Conservation (phyloP, 371 early-diverging fungal genomes). For the Neoconidiobolus thromboides region DNA sequence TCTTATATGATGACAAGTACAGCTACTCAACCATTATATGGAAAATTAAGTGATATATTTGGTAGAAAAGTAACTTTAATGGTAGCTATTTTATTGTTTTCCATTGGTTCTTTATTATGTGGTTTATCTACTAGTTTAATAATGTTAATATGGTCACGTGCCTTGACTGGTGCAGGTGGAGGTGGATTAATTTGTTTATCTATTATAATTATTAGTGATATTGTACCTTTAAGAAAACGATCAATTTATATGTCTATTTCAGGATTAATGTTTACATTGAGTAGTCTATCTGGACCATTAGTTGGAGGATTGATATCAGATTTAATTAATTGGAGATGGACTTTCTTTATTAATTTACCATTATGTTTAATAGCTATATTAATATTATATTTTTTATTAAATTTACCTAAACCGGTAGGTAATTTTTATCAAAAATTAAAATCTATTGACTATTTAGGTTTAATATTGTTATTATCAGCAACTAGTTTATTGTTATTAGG, state of each 20-base stretch:
- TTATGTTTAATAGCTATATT: slow-evolving; percentile 11
- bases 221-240: neutral
- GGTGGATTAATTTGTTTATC: slow-evolving; percentile 27
- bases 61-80: slow-evolving; percentile 37
- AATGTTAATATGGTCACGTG: slow-evolving; percentile 46
- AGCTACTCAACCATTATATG: slow-evolving; percentile 53
- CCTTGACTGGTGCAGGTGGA: slow-evolving; percentile 43
- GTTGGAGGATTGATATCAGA: slow-evolving; percentile 26
- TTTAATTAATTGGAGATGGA: slow-evolving; percentile 22
- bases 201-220: slow-evolving; percentile 23
- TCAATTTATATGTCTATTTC: neutral
- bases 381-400: slow-evolving; percentile 13
- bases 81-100: slow-evolving; percentile 30
- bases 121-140: slow-evolving; percentile 28
- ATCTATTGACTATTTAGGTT: slow-evolving; percentile 15
- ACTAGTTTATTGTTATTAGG: slow-evolving; percentile 21
- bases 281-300: slow-evolving; percentile 22
- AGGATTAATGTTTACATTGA: slow-evolving; percentile 17
- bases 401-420: slow-evolving; percentile 12
- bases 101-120: slow-evolving; percentile 31
- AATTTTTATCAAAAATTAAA: slow-evolving; percentile 14
- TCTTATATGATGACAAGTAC: slow-evolving; percentile 56
- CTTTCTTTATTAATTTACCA: slow-evolving; percentile 24
- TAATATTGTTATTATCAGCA: slow-evolving; percentile 8
- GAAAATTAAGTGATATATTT: slow-evolving; percentile 30